Evolutionary conservation across 768 basidiomycete genomes (phyloP).

Genomic region (Mycena crocata): DNA sequence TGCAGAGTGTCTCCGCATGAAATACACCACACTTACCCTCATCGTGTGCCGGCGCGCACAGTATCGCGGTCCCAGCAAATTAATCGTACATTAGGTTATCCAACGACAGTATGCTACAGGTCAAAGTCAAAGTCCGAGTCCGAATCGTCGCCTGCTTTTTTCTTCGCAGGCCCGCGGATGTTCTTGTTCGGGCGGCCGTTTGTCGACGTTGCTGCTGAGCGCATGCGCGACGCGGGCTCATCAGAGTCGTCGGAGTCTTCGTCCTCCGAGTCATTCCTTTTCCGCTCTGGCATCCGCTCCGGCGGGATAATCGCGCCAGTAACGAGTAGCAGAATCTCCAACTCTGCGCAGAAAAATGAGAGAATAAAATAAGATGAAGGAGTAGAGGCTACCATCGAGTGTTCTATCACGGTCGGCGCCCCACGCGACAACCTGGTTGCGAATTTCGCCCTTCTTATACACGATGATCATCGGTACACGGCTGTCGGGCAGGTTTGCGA

Average conservation of each 20-base stretch:
- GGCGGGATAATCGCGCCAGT: conserved; percentile 73
- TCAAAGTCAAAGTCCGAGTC: conserved; percentile 89
- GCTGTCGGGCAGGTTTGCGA: conserved; percentile 93
- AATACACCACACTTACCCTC: conserved; percentile 22
- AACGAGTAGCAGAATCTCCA: conserved; percentile 76
- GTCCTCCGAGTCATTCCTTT: conserved; percentile 38
- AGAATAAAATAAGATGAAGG: conserved; percentile 17
- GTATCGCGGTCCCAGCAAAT: neutral
- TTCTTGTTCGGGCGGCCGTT: conserved; percentile 67
- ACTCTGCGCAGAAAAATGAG: conserved; percentile 53
- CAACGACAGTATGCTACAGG: conserved; percentile 50
- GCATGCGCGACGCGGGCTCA: conserved; percentile 58
- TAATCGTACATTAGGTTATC: conserved; percentile 20
- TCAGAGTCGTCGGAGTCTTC: conserved; percentile 52
- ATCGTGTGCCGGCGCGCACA: too few species aligned
- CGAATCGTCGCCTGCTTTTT: conserved; percentile 62
- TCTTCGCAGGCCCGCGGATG: conserved; percentile 55
- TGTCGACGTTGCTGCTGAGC: conserved; percentile 67
- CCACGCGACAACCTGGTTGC: conserved; percentile 87
- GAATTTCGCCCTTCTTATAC: conserved; percentile 92
- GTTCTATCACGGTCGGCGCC: conserved; percentile 82
- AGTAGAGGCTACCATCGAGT: conserved; percentile 70
- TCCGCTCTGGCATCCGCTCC: conserved; percentile 51
- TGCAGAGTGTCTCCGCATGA: conserved; percentile 26
- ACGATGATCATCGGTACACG: conserved; percentile 93